Conservation (phyloP, 139 green algal genomes). For the Chlorella sp. region DNA sequence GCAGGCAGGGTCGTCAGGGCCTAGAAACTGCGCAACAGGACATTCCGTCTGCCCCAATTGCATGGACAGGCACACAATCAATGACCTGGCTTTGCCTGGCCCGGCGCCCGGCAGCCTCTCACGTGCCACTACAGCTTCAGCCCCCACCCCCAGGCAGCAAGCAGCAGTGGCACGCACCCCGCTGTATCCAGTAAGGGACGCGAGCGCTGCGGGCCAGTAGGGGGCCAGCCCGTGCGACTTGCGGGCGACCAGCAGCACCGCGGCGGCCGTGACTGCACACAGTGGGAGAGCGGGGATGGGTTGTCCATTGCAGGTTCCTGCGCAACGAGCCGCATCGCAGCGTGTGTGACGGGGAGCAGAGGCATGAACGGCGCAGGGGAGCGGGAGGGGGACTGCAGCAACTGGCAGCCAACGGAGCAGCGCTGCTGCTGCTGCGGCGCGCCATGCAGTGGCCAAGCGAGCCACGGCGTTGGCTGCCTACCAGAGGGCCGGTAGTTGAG, state of each 20-base stretch:
- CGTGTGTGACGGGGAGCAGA: neutral
- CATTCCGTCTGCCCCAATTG: too few relatives aligned
- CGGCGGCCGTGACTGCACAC: constrained; percentile 26
- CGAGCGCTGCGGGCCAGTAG: constrained; percentile 36
- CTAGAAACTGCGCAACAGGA: neutral
- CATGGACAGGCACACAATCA: neutral
- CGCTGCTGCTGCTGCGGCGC: too few relatives aligned
- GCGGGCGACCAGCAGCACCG: constrained; percentile 31
- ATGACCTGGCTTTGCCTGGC: neutral
- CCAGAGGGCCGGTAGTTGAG: too few relatives aligned
- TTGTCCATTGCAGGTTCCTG: neutral
- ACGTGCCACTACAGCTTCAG: neutral
- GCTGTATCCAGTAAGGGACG: constrained; percentile 23
- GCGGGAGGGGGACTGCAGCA: neutral
- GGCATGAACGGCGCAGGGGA: neutral
- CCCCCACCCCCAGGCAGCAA: neutral
- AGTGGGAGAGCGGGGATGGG: neutral
- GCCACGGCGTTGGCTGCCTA: too few relatives aligned
- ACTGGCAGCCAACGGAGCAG: too few relatives aligned
- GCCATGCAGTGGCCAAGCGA: too few relatives aligned
- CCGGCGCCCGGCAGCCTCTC: neutral
- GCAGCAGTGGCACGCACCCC: neutral
- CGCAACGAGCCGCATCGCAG: too few relatives aligned
- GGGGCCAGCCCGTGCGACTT: constrained; percentile 15
- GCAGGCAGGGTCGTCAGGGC: neutral